Evolutionary conservation across 768 basidiomycete species (phyloP), one percentile per base, ranked within the genome.

Genomic region (Daedaleopsis nitida): DNA sequence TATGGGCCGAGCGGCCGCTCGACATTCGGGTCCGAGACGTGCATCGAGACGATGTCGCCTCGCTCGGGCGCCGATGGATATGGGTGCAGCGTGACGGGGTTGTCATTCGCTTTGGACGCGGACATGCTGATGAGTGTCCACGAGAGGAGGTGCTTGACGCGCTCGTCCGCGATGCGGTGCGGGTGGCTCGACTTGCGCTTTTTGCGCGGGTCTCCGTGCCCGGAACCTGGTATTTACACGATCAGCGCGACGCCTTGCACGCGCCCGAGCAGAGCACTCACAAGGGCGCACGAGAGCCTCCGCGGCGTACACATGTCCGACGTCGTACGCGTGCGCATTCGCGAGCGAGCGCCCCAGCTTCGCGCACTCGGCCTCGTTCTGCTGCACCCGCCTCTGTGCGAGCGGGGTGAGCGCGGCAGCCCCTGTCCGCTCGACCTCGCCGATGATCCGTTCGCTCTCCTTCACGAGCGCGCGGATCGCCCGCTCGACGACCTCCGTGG

Each of bases 241-340:
- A 19, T 43, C 34, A 37, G 27, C 21, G 17, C 39, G 3, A 17
- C 39, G 39, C 11, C 39, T 3, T 39, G 23, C 2, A n/a, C n/a
- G n/a, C n/a, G 27, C 27, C 3, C 27, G 27, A 32, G 27, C 27
- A 32, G 27, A 32, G 27, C 27, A 59, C 64, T 17, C 37, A 65
- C 64, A 65, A 2, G 64, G 60, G 7, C 64, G 59, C 57, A 65
- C 59, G 35, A 65, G 50, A 11, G 64, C 60, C 45, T 65, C 64
- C 13, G 64, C 64, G 7, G 64, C 64, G 39, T 60, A 65, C 13
- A 57, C 58, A 34, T 65, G 64, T 9, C 54, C 64, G 37, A 65
- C 57, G 51, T 65, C 64, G 57, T 47, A 54, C 21, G 59, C 57
- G 23, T 62, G 64, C 5, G 60, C 57, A 24, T 44, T 54, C 10